Evolutionary conservation across 768 basidiomycete species (phyloP), one percentile per base, ranked within the genome.

Genomic region (Fibroporia radiculosa): DNA sequence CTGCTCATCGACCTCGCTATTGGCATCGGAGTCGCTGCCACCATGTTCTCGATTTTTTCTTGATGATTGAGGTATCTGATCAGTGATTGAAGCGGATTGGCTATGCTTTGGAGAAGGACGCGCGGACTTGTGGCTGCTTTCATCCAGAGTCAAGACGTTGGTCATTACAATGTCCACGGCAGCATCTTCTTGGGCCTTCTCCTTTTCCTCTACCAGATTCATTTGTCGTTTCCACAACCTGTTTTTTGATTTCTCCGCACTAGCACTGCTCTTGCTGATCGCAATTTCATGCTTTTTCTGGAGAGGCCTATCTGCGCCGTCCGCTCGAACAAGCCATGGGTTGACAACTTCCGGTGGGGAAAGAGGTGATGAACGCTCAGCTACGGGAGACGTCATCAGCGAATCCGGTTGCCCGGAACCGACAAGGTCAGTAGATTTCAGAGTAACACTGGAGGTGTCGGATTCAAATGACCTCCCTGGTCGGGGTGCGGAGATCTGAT

Each of bases 281-380:
- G 78, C 62, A 8, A 87, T 70, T 47, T 83, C 77, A 61, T 92
- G 93, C 49, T 75, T 76, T 61, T 85, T 90, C 48, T 79, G 78
- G 0, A 79, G 67, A 3, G 69, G 55, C 1, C 68, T 40, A 6
- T 62, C 49, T 6, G 61, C 45, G 5, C 49, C 53, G 10, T 45
- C 40, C 3, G 33, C 53, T 8, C 66, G 65, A 1, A 65, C 63
- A 14, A 96, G 80, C 92, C 95, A 97, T 8, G 93, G 93, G 61
- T 98, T 98, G 14, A 29, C 25, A 1, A 42, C 42, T 26, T 53
- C 50, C 8, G 48, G 28, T 1, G 45, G 59, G 6, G 47, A 60
- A 40, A 23, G 61, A 57, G 27, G 44, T 22, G 25, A 35, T 10
- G 29, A 36, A 11, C 48, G 52, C 20, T 53, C 29, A 4, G 49